These are phyloP conservation scores for Leccinum subrobustum DNA, from an alignment of 1,284 basidiomycete species.

Conservation along the genomic window DNA sequence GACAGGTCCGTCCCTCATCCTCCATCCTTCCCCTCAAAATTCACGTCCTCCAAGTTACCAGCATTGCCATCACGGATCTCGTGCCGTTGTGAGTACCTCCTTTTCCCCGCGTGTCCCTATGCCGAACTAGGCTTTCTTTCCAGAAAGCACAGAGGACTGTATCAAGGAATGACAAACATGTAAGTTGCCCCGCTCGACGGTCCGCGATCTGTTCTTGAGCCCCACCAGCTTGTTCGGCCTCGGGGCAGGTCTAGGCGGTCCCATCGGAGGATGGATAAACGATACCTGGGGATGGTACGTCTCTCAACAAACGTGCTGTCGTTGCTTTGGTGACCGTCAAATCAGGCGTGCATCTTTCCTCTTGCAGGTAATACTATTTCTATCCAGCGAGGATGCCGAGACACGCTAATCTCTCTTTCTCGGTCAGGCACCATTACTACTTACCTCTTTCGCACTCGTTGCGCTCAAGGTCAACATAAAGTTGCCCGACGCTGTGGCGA, in stretches of 20 bases:
- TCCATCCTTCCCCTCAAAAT: constrained; percentile 13
- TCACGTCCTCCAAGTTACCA: constrained; percentile 55
- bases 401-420: constrained; percentile 13
- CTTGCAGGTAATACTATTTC: constrained; percentile 61
- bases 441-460: constrained; percentile 68
- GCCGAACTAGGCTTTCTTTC: not conserved
- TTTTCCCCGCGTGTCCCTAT: constrained; percentile 29
- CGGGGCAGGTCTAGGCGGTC: constrained; percentile 83
- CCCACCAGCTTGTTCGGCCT: constrained; percentile 64
- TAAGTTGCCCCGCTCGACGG: constrained; percentile 35
- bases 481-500: constrained; percentile 58
- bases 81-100: constrained; percentile 68
- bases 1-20: constrained; percentile 58
- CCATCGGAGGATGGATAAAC: constrained; percentile 75
- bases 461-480: constrained; percentile 72
- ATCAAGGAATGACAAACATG: constrained; percentile 89
- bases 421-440: constrained; percentile 73
- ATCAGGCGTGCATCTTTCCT: constrained; percentile 31
- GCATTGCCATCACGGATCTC: constrained; percentile 74
- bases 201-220: constrained; percentile 12
- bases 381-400: not conserved
- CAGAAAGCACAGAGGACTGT: constrained; percentile 83
- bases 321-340: constrained; percentile 15
- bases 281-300: not conserved
- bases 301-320: not conserved